These are phyloP conservation scores for Lithospermum erythrorhizon DNA, from an alignment of 257 asterid genomes.

Conservation along the genomic window DNA sequence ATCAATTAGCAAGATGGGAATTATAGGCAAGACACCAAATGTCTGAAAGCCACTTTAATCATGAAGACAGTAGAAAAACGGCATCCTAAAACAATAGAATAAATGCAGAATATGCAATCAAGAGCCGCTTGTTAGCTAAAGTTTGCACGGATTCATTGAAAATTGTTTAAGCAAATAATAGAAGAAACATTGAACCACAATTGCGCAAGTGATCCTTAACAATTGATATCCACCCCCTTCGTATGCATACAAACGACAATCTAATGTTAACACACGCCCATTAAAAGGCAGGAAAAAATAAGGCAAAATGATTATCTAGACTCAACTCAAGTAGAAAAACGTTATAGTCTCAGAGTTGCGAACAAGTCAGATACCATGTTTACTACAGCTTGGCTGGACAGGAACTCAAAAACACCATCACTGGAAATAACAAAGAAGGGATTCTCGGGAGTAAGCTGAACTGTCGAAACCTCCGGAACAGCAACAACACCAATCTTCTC, in stretches of 20 bases:
- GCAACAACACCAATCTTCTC: constrained; percentile 5
- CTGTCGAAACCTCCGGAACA: constrained; percentile 1
- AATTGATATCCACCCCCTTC: too few species aligned
- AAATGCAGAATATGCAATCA: too few species aligned
- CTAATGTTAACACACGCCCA: not conserved
- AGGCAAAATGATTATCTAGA: not conserved
- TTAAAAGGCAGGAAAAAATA: not conserved
- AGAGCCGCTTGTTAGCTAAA: too few species aligned
- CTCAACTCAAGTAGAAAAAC: not conserved
- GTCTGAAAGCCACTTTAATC: not conserved
- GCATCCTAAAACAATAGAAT: not conserved
- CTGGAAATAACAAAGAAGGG: constrained; percentile 5
- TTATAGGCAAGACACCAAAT: not conserved
- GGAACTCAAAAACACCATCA: constrained; percentile 5
- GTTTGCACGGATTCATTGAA: too few species aligned
- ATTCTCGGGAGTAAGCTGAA: constrained; percentile 1
- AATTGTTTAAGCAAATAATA: too few species aligned
- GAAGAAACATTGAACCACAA: too few species aligned
- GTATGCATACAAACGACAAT: too few species aligned
- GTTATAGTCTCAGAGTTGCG: not conserved
- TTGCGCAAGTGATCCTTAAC: too few species aligned
- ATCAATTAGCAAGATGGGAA: not conserved
- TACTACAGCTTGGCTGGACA: constrained; percentile 5
- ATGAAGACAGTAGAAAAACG: not conserved
- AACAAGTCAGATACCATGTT: constrained; percentile 4